phyloP scores from a whole-genome alignment of 108 stramenopile species.

The Nannochloropsis gaditana region DNA sequence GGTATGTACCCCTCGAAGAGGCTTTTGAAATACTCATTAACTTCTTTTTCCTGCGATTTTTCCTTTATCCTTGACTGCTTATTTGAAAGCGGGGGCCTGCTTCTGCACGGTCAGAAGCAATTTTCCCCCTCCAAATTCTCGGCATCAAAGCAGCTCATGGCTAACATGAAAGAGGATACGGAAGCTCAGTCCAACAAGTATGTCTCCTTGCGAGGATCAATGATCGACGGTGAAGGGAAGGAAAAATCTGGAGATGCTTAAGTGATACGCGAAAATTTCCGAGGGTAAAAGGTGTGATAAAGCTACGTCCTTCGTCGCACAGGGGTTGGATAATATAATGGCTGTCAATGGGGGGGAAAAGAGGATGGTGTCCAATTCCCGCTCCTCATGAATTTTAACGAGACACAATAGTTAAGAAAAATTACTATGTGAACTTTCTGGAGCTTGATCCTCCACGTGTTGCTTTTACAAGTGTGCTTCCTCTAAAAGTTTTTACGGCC shows the following conservation, averaged over 20 bases:
- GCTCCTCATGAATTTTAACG: too few species aligned
- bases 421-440: too few species aligned
- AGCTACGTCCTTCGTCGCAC: too few species aligned
- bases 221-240: neutral
- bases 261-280: neutral
- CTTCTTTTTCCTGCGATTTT: neutral
- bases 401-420: too few species aligned
- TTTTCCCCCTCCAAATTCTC: neutral
- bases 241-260: neutral
- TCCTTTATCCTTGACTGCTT: neutral
- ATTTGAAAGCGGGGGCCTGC: neutral
- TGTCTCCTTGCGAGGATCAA: neutral
- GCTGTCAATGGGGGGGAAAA: too few species aligned
- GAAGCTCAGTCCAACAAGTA: neutral
- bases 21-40: neutral
- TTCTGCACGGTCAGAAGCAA: neutral
- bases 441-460: too few species aligned
- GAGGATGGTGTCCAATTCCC: too few species aligned
- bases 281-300: too few species aligned
- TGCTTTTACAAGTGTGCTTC: too few species aligned
- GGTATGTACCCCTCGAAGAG: neutral
- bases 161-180: neutral
- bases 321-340: too few species aligned
- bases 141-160: neutral
- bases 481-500: too few species aligned